Percentiles rank a stretch among this genome's conserved stretches.
These are phyloP conservation scores for Macadamia integrifolia DNA, from an alignment of 164 flowering plant genomes.

Conservation along the genomic window DNA sequence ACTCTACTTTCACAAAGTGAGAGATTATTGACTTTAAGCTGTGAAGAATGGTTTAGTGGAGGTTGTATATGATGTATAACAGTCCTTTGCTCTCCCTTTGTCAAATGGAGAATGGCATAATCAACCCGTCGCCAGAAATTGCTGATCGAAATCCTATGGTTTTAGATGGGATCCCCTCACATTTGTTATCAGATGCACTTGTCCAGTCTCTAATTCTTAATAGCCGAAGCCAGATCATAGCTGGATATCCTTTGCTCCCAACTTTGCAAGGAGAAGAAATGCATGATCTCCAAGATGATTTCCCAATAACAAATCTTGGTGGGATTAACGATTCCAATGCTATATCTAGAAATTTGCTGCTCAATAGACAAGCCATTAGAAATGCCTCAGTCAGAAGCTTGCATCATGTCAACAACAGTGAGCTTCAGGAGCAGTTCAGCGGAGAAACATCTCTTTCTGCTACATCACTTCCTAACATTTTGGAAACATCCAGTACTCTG, in stretches of 20 bases:
- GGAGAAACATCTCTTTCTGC: slow-evolving; percentile 31
- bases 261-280: slow-evolving; percentile 26
- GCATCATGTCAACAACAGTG: slow-evolving; percentile 5
- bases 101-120: slow-evolving; percentile 35
- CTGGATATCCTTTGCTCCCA: slow-evolving; percentile 34
- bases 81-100: neutral
- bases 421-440: slow-evolving; percentile 24
- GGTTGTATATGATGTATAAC: slow-evolving; percentile 1
- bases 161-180: slow-evolving; percentile 29
- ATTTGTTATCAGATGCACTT: slow-evolving; percentile 23
- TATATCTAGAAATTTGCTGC: slow-evolving; percentile 13
- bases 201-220: slow-evolving; percentile 24
- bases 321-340: slow-evolving; percentile 15
- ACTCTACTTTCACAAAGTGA: neutral
- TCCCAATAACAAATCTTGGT: slow-evolving; percentile 8
- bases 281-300: slow-evolving; percentile 7
- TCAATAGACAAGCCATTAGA: slow-evolving; percentile 10
- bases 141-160: slow-evolving; percentile 20
- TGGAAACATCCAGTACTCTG: slow-evolving; percentile 22
- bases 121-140: slow-evolving; percentile 14
- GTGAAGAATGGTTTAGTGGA: neutral
- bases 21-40: neutral
- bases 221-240: slow-evolving; percentile 28
- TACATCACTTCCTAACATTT: slow-evolving; percentile 29
- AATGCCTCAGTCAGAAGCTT: slow-evolving; percentile 14